Conservation (phyloP, 805 yeast genomes). For the Metschnikowia corniflorae region DNA sequence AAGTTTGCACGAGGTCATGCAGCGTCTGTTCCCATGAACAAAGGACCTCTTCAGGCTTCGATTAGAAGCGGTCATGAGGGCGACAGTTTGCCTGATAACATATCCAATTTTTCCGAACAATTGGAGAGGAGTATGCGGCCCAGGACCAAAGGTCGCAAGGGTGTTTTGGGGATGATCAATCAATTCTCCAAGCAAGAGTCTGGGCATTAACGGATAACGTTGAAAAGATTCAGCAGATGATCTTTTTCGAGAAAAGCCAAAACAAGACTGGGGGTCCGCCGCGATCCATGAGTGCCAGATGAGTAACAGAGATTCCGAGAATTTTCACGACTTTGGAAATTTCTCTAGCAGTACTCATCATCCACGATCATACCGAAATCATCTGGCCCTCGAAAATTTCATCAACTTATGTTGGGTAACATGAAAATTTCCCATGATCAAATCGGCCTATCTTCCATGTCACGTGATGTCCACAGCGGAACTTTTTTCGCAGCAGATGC, state of each 20-base stretch:
- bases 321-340: too few relatives aligned
- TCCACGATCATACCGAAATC: too few relatives aligned
- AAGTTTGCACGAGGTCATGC: conserved; percentile 4
- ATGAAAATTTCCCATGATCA: too few relatives aligned
- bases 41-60: background rate
- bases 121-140: conserved; percentile 30
- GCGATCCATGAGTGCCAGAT: too few relatives aligned
- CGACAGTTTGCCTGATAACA: conserved; percentile 22
- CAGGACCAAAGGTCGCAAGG: conserved; percentile 37
- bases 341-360: too few relatives aligned
- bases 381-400: too few relatives aligned
- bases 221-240: too few relatives aligned
- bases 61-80: background rate
- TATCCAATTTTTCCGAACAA: conserved; percentile 25
- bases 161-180: conserved; percentile 77
- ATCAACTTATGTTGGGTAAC: too few relatives aligned
- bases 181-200: conserved; percentile 64
- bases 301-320: too few relatives aligned
- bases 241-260: too few relatives aligned
- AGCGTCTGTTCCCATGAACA: background rate
- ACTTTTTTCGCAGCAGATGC: conserved; percentile 3
- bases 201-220: conserved; percentile 18
- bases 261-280: too few relatives aligned
- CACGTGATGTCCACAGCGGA: background rate
- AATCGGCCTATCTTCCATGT: too few relatives aligned